Evolutionary conservation across 108 stramenopile genomes (phyloP).

Genomic region (Stephanodiscus triporus): DNA sequence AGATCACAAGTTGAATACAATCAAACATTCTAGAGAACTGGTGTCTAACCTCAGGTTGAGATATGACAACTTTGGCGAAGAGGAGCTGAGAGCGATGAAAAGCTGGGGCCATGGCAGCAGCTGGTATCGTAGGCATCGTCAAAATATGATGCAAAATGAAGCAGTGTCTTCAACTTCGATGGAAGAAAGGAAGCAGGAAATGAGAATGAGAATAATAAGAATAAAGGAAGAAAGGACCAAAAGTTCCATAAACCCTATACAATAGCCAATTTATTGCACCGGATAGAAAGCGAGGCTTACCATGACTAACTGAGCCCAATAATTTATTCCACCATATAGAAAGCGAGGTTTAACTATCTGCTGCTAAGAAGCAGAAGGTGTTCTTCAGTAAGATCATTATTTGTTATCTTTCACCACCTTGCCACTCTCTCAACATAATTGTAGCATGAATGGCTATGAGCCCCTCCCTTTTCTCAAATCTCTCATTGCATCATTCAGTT

Average conservation of each 20-base stretch:
- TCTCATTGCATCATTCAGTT: background rate
- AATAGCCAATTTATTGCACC: no score
- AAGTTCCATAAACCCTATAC: background rate
- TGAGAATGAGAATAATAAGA: constrained; percentile 28
- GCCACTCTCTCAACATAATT: background rate
- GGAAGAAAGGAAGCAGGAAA: constrained; percentile 40
- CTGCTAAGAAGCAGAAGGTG: no score
- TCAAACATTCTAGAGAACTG: constrained; percentile 57
- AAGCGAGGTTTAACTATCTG: no score
- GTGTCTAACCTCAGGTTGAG: constrained; percentile 59
- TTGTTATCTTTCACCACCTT: no score
- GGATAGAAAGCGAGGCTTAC: no score
- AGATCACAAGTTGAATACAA: constrained; percentile 30
- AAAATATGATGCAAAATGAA: constrained; percentile 7
- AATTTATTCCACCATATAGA: no score
- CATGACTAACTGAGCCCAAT: no score
- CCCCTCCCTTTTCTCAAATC: background rate
- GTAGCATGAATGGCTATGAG: background rate
- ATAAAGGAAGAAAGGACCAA: constrained; percentile 25
- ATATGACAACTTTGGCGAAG: constrained; percentile 54
- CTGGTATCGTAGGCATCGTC: constrained; percentile 86
- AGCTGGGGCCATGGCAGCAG: constrained; percentile 48
- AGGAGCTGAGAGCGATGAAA: constrained; percentile 38
- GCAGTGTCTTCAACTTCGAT: constrained; percentile 2
- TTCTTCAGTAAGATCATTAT: no score